Evolutionary conservation across 768 basidiomycete species (phyloP), one percentile per base, ranked within the genome.

Genomic region (Suillus decipiens): DNA sequence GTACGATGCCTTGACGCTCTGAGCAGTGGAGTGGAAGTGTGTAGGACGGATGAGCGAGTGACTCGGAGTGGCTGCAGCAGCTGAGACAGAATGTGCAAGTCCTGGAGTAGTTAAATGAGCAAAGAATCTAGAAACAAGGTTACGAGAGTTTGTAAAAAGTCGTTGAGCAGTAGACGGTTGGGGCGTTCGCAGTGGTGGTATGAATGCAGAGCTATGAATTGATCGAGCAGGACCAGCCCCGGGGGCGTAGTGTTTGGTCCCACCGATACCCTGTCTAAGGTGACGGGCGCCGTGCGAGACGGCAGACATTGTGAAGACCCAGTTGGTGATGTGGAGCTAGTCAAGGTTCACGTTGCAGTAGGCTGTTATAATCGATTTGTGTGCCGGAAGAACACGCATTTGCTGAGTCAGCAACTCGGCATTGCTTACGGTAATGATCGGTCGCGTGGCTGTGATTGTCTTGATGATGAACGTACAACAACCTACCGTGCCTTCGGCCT

Each of bases 91-190:
- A 72, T 72, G 76, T 50, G 78, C 65, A 28, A 67, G 71, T 58
- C 86, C 86, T 3, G 89, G 88, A 5, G 89, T 72, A 42, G 84
- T 82, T 39, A 89, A 79, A 60, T 84, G 81, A 12, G 82, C 76
- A 61, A 88, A 80, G 63, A 91, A 80, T 41, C 78, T 81, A 53
- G 84, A 76, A 54, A 90, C 67, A 41, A 89, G 63, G n/a, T 80
- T 81, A 62, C 81, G 84, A 17, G 89, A 82, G 47, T 83, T 79
- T 19, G 78, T 77, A 62, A 89, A 75, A 51, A 89, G 67, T 61
- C 77, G 80, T 66, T 85, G 80, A 1, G 79, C 71, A 42, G 78
- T 66, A 2, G 76, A 73, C 12, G 72, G 63, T 10, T 79, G 72
- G 36, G 76, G 71, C 19, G 66, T 68, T 43, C 68, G 64, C 14